These are phyloP conservation scores for Camelina hispida DNA, from an alignment of 345 rosid genomes.

Conservation along the genomic window DNA sequence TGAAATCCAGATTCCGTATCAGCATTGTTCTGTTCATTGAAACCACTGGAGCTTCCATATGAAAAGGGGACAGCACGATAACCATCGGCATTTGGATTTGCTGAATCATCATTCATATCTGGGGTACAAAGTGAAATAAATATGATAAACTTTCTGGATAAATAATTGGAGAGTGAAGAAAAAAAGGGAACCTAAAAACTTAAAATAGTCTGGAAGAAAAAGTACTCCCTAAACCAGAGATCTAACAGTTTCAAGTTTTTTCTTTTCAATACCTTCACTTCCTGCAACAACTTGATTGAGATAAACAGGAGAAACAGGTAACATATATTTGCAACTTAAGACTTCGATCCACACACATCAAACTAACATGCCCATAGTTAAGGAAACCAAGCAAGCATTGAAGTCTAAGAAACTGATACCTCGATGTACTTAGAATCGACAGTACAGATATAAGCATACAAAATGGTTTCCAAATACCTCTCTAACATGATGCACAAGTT, in stretches of 20 bases:
- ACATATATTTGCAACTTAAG: constrained; percentile 15
- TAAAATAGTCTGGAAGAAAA: background rate
- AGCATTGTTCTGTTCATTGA: constrained; percentile 46
- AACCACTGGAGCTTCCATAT: constrained; percentile 65
- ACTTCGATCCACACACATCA: background rate
- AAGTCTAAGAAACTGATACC: background rate
- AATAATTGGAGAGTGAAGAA: constrained; percentile 1
- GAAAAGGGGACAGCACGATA: constrained; percentile 71
- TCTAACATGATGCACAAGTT: background rate
- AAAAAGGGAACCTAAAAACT: background rate
- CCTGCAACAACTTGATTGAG: background rate
- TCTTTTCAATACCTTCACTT: background rate
- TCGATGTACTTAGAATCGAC: background rate
- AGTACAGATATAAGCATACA: background rate
- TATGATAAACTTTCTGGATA: constrained; percentile 22
- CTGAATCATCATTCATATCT: constrained; percentile 56
- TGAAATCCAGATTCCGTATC: constrained; percentile 60
- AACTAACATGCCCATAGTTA: constrained; percentile 1
- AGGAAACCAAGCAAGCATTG: constrained; percentile 13
- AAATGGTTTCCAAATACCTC: background rate
- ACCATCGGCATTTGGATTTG: constrained; percentile 45
- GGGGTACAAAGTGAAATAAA: constrained; percentile 30
- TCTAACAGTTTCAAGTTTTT: background rate
- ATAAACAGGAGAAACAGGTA: background rate
- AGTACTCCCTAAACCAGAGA: background rate